Conservation (phyloP, 2,329 filamentous ascomycete genomes). For the Fusarium sp. region DNA sequence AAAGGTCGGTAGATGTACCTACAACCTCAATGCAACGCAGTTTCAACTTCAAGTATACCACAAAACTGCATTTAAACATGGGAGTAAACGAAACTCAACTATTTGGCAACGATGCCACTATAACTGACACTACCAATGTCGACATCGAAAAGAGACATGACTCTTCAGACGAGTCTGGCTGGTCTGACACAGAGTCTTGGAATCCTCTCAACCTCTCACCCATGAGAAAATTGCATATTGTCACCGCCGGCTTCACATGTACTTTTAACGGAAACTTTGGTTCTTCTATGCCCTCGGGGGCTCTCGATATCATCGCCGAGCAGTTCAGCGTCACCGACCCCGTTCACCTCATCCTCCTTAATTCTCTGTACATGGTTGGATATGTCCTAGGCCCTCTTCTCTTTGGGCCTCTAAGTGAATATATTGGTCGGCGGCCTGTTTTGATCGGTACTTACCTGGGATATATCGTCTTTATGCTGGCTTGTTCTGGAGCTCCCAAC, state of each 20-base stretch:
- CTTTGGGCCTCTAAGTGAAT: conserved; percentile 53
- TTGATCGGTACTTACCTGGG: conserved; percentile 51
- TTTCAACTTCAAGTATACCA: not conserved
- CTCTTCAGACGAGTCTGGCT: conserved; percentile 36
- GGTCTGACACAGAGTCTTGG: conserved; percentile 37
- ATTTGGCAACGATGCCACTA: conserved; percentile 14
- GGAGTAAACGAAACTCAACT: conserved; percentile 14
- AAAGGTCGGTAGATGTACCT: not conserved
- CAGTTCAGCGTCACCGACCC: conserved; percentile 46
- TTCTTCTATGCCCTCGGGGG: conserved; percentile 53
- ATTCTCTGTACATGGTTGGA: conserved; percentile 54
- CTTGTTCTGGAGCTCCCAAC: conserved; percentile 57
- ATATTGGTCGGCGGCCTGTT: conserved; percentile 51
- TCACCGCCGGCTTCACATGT: conserved; percentile 53
- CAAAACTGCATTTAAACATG: conserved; percentile 13
- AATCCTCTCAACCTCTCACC: conserved; percentile 51
- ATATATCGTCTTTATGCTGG: conserved; percentile 51
- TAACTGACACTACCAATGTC: conserved; percentile 4
- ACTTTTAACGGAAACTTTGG: conserved; percentile 55
- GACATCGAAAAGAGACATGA: conserved; percentile 25
- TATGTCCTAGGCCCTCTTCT: conserved; percentile 53
- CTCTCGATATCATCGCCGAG: conserved; percentile 51
- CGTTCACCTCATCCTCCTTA: conserved; percentile 50
- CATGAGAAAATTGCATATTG: conserved; percentile 51
- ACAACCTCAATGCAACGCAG: not conserved